Evolutionary conservation across 352 stramenopile genomes (phyloP).

Genomic region (Globisporangium solare): DNA sequence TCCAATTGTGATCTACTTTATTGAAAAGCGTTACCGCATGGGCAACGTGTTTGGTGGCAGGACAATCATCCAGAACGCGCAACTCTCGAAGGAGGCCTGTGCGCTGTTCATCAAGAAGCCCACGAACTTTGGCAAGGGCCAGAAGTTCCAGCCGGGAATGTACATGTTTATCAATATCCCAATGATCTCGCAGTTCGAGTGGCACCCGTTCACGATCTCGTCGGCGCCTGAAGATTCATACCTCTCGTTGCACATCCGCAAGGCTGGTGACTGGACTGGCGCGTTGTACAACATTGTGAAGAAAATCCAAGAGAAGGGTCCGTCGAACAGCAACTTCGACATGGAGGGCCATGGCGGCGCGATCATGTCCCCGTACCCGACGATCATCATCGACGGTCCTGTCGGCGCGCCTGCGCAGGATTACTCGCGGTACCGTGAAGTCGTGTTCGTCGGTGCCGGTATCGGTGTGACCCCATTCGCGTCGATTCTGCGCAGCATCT

Average conservation of each 20-base stretch:
- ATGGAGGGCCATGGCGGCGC: conserved; percentile 26
- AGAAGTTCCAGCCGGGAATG: conserved; percentile 60
- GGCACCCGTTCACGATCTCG: conserved; percentile 90
- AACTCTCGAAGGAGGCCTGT: conserved; percentile 51
- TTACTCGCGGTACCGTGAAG: conserved; percentile 49
- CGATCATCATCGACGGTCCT: conserved; percentile 53
- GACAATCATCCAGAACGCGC: conserved; percentile 40
- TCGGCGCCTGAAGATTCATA: conserved; percentile 69
- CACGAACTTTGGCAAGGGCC: conserved; percentile 35
- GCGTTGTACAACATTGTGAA: conserved; percentile 44
- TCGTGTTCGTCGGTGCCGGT: conserved; percentile 66
- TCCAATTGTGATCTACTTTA: conserved; percentile 49
- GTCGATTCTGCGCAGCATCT: conserved; percentile 64
- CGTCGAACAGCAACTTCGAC: conserved; percentile 9
- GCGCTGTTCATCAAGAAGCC: conserved; percentile 68
- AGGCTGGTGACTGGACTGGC: conserved; percentile 62
- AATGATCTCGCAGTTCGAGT: conserved; percentile 68
- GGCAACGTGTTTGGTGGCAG: conserved; percentile 42
- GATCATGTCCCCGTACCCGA: conserved; percentile 34
- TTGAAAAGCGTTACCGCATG: conserved; percentile 62
- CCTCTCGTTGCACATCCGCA: conserved; percentile 66
- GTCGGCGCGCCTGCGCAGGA: conserved; percentile 58
- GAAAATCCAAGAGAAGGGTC: conserved; percentile 26
- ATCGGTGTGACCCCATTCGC: conserved; percentile 73
- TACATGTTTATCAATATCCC: conserved; percentile 86